These are phyloP conservation scores for Xylaria sp. DNA, from an alignment of 2,329 filamentous ascomycete species.

Conservation along the genomic window DNA sequence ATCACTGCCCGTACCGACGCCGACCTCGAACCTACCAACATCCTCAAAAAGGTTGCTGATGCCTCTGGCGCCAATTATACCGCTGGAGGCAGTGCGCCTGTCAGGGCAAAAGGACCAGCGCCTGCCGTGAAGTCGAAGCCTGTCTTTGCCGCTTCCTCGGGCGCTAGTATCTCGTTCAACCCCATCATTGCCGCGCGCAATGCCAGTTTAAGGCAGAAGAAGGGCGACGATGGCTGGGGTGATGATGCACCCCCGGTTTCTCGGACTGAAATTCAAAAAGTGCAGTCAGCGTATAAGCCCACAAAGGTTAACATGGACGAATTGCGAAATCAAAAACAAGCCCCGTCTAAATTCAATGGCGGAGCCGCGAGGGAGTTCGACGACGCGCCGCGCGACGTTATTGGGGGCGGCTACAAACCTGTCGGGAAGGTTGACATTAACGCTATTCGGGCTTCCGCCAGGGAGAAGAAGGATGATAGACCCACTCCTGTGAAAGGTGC, in stretches of 20 bases:
- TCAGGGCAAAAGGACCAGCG: constrained; percentile 64
- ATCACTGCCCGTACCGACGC: constrained; percentile 92
- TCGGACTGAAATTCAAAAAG: constrained; percentile 88
- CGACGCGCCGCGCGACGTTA: constrained; percentile 69
- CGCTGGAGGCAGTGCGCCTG: constrained; percentile 68
- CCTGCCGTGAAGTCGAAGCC: constrained; percentile 88
- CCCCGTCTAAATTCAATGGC: constrained; percentile 70
- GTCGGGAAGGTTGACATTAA: constrained; percentile 98
- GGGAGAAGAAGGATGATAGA: constrained; percentile 77
- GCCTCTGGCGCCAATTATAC: constrained; percentile 96
- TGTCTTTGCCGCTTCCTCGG: constrained; percentile 83
- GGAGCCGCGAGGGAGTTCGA: constrained; percentile 54
- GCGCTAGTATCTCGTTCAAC: constrained; percentile 67
- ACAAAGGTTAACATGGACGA: constrained; percentile 95
- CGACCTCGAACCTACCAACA: constrained; percentile 86
- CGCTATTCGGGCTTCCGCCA: constrained; percentile 81
- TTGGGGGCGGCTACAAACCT: constrained; percentile 90
- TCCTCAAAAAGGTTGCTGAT: constrained; percentile 93
- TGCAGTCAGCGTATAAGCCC: constrained; percentile 90
- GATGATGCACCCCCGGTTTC: constrained; percentile 91
- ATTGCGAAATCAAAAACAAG: constrained; percentile 77
- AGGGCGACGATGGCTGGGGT: constrained; percentile 91
- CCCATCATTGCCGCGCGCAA: constrained; percentile 74
- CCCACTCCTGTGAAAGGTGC: constrained; percentile 89
- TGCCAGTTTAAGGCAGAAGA: constrained; percentile 63